These are phyloP conservation scores for Eimeria praecox DNA, from an alignment of 169 alveolate genomes.

Conservation along the genomic window DNA sequence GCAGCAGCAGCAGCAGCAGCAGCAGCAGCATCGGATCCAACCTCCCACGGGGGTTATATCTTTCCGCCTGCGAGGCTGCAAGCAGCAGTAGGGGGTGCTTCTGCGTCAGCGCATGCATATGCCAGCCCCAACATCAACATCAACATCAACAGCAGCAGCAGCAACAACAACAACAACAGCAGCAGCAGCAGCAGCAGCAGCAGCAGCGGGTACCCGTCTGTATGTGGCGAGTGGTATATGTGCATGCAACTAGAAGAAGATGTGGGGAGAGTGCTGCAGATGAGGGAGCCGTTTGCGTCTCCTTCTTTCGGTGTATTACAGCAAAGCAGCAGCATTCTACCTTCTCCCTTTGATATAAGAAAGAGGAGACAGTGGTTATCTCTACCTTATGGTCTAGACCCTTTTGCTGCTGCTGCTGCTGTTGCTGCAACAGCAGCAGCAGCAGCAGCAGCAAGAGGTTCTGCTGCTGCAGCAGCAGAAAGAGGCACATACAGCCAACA, in stretches of 20 bases:
- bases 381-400: neutral
- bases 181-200: slow-evolving; percentile 22
- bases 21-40: neutral
- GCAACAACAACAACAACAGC: neutral
- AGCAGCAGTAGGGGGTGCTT: neutral
- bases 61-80: neutral
- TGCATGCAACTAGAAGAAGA: neutral
- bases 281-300: neutral
- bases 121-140: neutral
- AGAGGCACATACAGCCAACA: neutral
- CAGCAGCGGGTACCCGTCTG: slow-evolving; percentile 22
- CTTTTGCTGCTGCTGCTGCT: slow-evolving; percentile 27
- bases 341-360: slow-evolving; percentile 16
- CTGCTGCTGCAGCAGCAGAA: neutral
- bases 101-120: neutral
- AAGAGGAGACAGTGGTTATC: slow-evolving; percentile 34
- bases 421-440: no score
- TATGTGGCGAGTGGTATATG: neutral
- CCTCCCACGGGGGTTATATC: neutral
- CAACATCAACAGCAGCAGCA: neutral
- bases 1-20: slow-evolving; percentile 10
- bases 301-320: slow-evolving; percentile 18
- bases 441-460: neutral
- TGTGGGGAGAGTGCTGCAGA: slow-evolving; percentile 41
- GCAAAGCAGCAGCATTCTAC: slow-evolving; percentile 6